phyloP scores from a whole-genome alignment of 179 eudicot genomes.

The Silene noctiflora region DNA sequence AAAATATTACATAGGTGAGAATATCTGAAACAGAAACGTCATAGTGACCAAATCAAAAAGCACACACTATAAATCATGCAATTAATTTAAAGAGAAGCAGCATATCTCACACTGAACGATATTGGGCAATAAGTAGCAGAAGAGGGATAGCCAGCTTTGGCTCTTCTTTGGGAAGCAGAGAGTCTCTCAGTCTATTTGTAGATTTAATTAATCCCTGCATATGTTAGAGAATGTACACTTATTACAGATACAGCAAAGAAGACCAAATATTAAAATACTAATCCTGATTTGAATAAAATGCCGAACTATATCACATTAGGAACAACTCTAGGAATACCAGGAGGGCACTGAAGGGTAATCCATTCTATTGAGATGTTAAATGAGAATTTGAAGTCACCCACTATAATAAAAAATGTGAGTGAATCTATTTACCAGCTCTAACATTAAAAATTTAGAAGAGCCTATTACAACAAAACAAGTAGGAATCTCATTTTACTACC shows the following conservation, averaged over 20 bases:
- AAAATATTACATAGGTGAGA: neutral
- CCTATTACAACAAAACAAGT: neutral
- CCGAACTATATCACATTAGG: neutral
- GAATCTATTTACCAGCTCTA: neutral
- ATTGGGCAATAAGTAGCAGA: slow-evolving; percentile 89
- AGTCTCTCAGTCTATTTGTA: slow-evolving; percentile 85
- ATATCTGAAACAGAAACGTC: neutral
- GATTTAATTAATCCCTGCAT: slow-evolving; percentile 89
- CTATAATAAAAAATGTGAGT: neutral
- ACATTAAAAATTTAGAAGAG: neutral
- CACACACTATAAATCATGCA: neutral
- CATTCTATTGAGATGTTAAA: neutral
- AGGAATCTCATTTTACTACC: slow-evolving; percentile 3
- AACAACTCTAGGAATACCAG: slow-evolving; percentile 9
- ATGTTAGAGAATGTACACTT: slow-evolving; percentile 10
- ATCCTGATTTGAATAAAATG: neutral
- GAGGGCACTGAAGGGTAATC: neutral
- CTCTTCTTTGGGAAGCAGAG: slow-evolving; percentile 89
- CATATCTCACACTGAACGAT: slow-evolving; percentile 83
- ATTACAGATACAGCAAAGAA: neutral
- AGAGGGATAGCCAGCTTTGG: slow-evolving; percentile 89
- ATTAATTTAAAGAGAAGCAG: slow-evolving; percentile 1
- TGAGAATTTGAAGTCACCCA: neutral
- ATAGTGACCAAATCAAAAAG: neutral
- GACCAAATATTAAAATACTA: slow-evolving; percentile 2